Evolutionary conservation across 129 eudicot species (phyloP), one percentile per base, ranked within the genome.

Genomic region (Lactuca sativa): DNA sequence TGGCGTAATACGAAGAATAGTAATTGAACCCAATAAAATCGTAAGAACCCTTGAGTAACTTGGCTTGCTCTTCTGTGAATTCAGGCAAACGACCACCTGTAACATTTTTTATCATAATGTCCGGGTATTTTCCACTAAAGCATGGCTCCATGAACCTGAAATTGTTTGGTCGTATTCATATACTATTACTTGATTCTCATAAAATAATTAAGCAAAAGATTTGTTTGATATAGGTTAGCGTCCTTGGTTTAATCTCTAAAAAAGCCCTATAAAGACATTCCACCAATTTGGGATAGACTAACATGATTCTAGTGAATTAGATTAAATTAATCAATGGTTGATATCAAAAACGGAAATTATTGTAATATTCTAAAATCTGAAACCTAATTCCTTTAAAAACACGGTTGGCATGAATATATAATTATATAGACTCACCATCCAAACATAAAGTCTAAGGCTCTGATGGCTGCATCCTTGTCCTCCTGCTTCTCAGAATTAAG

Each of bases 361-460:
- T 25, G 30, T 25, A 25, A 25, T 25, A 25, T 25, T 1, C 30
- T 25, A 25, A 1, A 25, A 25, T 25, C 30, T 25, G 30, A 25
- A 0, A 25, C 30, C 30, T 25, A 25, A 25, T 1, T 25, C 30
- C 30, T 25, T 25, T 25, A 25, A 25, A 25, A 25, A 25, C 1
- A 25, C 30, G 30, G 30, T 25, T 25, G 30, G 30, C 30, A 25
- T 25, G 1, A 25, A 25, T 25, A 37, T 10, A 55, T 15, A 41
- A 33, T 25, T 1, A 25, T 25, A 44, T 0, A 5, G 25, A 41
- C 77, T 78, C 21, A 78, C 82, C 82, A 78, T 78, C 82, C 83
- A 16, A 79, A 12, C 61, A 41, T 67, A 66, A 79, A 79, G 64
- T 79, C 83, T 40, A 60, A 6, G 30, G 55, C 72, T 73, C 83